These are phyloP conservation scores for Cyclotella cryptica DNA, from an alignment of 108 stramenopile species.

Conservation along the genomic window DNA sequence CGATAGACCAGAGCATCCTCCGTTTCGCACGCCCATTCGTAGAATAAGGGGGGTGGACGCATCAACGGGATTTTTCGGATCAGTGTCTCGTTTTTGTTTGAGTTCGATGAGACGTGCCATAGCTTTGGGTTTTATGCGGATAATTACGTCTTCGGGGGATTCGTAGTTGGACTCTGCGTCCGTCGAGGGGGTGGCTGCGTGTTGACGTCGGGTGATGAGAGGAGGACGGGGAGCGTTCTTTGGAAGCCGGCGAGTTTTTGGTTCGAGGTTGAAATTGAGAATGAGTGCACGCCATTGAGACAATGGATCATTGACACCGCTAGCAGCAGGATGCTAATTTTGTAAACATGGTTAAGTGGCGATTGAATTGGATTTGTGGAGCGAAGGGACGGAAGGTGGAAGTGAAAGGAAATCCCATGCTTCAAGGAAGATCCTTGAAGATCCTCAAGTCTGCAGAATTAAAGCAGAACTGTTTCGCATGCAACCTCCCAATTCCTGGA, in stretches of 20 bases:
- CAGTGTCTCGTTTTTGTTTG: slow-evolving; percentile 62
- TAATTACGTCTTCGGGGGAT: slow-evolving; percentile 77
- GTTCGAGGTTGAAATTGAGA: neutral
- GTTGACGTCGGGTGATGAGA: slow-evolving; percentile 20
- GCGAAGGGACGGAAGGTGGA: too few relatives aligned
- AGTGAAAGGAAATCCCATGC: neutral
- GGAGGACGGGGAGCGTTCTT: slow-evolving; percentile 4
- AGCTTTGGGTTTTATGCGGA: slow-evolving; percentile 79
- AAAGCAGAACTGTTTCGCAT: too few relatives aligned
- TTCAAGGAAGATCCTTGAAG: too few relatives aligned
- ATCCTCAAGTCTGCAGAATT: too few relatives aligned
- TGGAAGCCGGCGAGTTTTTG: neutral
- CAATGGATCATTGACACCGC: neutral
- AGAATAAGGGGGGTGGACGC: slow-evolving; percentile 59
- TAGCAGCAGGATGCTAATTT: neutral
- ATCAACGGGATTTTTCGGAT: slow-evolving; percentile 37
- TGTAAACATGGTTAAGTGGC: too few relatives aligned
- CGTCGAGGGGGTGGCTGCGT: slow-evolving; percentile 21
- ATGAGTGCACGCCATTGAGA: neutral
- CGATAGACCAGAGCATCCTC: slow-evolving; percentile 93
- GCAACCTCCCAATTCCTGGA: too few relatives aligned
- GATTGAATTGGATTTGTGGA: too few relatives aligned
- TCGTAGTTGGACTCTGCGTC: slow-evolving; percentile 48
- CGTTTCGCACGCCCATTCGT: slow-evolving; percentile 96
- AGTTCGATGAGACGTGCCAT: slow-evolving; percentile 85